Percentiles rank a stretch among this genome's conserved stretches.
Evolutionary conservation across 768 basidiomycete genomes (phyloP).

Genomic region (Sarcodon aspratus): DNA sequence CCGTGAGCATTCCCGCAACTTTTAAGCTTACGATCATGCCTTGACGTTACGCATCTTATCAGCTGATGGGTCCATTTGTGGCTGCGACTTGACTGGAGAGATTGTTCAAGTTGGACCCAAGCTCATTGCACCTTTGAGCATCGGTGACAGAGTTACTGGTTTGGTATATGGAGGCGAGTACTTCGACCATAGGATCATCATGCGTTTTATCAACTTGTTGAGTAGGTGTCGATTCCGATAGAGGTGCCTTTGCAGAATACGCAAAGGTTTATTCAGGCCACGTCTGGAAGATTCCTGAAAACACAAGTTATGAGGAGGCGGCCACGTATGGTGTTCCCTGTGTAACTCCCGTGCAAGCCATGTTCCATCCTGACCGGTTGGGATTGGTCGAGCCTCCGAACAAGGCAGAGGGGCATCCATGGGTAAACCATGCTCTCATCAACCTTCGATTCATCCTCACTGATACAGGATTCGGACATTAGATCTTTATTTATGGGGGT

Average conservation of each 20-base stretch:
- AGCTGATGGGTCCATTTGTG: conserved; percentile 10
- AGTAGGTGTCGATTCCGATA: not conserved
- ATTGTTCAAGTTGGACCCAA: conserved; percentile 11
- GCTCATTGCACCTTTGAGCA: conserved; percentile 1
- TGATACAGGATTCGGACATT: conserved; percentile 6
- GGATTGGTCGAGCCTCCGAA: conserved; percentile 7
- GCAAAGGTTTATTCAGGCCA: conserved; percentile 12
- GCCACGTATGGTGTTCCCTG: conserved; percentile 12
- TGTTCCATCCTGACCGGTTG: conserved; percentile 8
- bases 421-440: not conserved
- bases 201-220: not conserved
- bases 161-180: conserved; percentile 13
- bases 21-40: not conserved
- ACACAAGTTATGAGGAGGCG: conserved; percentile 8
- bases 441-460: conserved; percentile 10
- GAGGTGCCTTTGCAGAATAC: conserved; percentile 18
- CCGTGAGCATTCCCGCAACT: not conserved
- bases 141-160: conserved; percentile 18
- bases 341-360: not conserved
- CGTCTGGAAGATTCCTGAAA: conserved; percentile 7
- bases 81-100: conserved; percentile 16
- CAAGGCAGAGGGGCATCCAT: not conserved
- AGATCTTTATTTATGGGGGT: conserved; percentile 14
- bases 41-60: not conserved
- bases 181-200: not conserved